Conservation (phyloP, 768 basidiomycete genomes). For the Mycena indigotica region DNA sequence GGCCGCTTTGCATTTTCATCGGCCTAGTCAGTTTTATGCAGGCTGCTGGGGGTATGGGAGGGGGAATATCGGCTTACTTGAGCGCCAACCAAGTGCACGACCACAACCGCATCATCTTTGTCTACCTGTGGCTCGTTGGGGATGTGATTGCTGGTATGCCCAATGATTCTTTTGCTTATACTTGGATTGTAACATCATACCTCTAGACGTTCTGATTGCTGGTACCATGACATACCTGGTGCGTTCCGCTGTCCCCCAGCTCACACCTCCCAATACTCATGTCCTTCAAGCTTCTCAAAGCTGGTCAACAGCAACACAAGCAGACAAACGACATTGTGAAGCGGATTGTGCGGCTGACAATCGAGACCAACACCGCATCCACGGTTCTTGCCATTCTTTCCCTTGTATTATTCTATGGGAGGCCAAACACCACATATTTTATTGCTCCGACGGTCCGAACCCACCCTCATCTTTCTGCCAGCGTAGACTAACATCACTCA, state of each 20-base stretch:
- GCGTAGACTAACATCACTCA: background rate
- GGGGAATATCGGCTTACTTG: conserved; percentile 8
- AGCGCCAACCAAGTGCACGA: conserved; percentile 9
- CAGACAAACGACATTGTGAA: conserved; percentile 21
- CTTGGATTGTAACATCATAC: background rate
- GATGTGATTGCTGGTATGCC: conserved; percentile 9
- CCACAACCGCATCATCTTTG: conserved; percentile 15
- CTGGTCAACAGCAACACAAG: conserved; percentile 18
- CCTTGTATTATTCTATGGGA: conserved; percentile 15
- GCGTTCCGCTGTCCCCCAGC: background rate
- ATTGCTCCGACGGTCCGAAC: conserved; percentile 8
- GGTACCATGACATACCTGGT: conserved; percentile 12
- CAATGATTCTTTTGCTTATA: background rate
- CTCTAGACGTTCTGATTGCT: conserved; percentile 13
- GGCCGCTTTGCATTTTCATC: background rate
- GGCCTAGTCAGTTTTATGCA: conserved; percentile 7
- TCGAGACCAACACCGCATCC: conserved; percentile 15
- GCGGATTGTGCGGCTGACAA: conserved; percentile 18
- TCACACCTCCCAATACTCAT: background rate
- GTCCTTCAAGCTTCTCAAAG: conserved; percentile 2
- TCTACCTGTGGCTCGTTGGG: conserved; percentile 18
- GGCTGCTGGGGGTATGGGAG: conserved; percentile 12
- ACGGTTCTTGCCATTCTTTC: conserved; percentile 13
- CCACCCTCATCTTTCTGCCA: background rate
- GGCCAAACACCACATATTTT: conserved; percentile 18